Conservation (phyloP, 257 asterid genomes). For the Salvia rosmarinus region DNA sequence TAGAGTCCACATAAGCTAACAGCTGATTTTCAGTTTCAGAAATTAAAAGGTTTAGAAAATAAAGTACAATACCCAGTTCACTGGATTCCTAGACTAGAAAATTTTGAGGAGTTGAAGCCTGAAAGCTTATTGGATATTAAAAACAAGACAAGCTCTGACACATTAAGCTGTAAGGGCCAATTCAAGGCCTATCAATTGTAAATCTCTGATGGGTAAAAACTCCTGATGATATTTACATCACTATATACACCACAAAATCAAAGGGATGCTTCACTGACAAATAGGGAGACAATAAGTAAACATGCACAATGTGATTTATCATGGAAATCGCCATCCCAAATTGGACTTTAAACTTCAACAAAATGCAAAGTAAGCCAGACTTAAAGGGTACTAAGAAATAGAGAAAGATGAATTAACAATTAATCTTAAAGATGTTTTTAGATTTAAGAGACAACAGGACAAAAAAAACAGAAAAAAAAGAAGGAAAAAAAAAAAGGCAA, state of each 20-base stretch:
- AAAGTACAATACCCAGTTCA: conserved; percentile 17
- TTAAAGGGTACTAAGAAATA: neutral
- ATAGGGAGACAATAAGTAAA: conserved; percentile 18
- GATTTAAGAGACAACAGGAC: neutral
- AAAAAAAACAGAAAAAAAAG: neutral
- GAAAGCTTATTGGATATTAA: conserved; percentile 19
- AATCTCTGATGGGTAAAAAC: conserved; percentile 11
- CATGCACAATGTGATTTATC: conserved; percentile 6
- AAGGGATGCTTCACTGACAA: conserved; percentile 7
- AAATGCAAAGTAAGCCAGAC: conserved; percentile 26
- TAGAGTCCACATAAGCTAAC: conserved; percentile 18
- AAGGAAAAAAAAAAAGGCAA: neutral
- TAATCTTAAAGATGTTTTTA: conserved; percentile 4
- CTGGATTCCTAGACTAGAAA: too few species aligned
- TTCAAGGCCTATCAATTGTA: conserved; percentile 11
- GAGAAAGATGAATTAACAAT: conserved; percentile 13
- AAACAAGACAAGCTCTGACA: conserved; percentile 1
- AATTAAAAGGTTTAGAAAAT: conserved; percentile 8
- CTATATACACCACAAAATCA: neutral
- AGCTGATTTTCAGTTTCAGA: conserved; percentile 13
- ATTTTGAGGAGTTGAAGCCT: conserved; percentile 20
- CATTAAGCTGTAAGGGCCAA: conserved; percentile 15
- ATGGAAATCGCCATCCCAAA: conserved; percentile 8
- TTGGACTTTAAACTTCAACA: conserved; percentile 16
- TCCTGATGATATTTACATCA: conserved; percentile 24